Base-by-base conservation (phyloP, 1,284 basidiomycete genomes). In the Peniophora sp. region DNA sequence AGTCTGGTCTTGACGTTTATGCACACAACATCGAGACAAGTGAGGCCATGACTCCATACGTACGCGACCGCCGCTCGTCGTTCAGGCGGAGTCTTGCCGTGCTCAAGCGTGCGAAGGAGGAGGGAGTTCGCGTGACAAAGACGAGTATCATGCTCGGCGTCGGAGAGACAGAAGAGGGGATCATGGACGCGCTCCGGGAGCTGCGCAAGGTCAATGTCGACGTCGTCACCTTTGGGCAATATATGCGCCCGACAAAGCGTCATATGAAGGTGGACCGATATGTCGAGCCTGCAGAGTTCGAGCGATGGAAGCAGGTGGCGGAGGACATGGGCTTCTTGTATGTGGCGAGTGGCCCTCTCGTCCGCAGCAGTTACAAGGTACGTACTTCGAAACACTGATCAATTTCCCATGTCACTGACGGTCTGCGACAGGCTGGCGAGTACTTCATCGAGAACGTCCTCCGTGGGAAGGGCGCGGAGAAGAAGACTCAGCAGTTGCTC, bases 261-360 rank as follows among this genome's bases (percentile, higher is more conserved):
- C 97, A 99, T 68, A 99, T 99, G 97, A 99, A 98, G 69, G 97
- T 99, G 6, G 86, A 93, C 58, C 87, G 92, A 20, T 99, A 99
- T 62, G 93, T 99, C 15, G 81, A 90, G 55, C 97, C 97, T 0
- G 80, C 83, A 2, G 95, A 97, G 67, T 99, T 98, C 62, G 88
- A 91, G 52, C 73, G 79, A 53, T 99, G 96, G 96, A 93, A 90
- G 67, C 71, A 80, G 59, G 74, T 88, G 14, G 96, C 97, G 11
- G 92, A 98, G 63, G 81, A 83, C 53, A 84, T 97, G 76, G 95
- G 96, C 36, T 99, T 99, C 78, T 65, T 98, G 48, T 99, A 99
- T 62, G 96, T 98, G 35, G 97, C 97, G 2, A 93, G 90, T 63
- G 97, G 97, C 0, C 97, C 97, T 8, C 74, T 99, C 22, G 96